Evolutionary conservation across 768 basidiomycete genomes (phyloP).

Genomic region (Termitomyces sp.): DNA sequence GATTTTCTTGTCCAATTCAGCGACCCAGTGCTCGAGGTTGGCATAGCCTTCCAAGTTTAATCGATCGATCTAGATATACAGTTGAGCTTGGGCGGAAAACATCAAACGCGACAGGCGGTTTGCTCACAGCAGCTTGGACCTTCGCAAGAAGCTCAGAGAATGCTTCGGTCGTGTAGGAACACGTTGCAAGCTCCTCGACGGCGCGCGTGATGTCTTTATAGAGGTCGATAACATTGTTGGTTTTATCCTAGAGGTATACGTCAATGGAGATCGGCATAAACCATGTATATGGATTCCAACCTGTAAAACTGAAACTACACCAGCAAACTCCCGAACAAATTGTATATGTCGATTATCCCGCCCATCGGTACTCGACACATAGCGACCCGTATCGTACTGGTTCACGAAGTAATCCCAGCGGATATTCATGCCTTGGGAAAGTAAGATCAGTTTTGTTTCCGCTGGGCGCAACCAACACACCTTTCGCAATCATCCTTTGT

Average conservation of each 20-base stretch:
- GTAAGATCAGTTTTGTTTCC: neutral
- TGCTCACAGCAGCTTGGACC: constrained; percentile 79
- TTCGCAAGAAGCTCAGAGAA: constrained; percentile 76
- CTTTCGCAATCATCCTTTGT: constrained; percentile 89
- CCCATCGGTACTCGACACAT: constrained; percentile 69
- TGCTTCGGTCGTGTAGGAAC: constrained; percentile 79
- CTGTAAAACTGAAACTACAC: constrained; percentile 88
- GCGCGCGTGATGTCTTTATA: constrained; percentile 82
- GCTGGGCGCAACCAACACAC: constrained; percentile 36
- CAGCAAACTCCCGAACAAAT: constrained; percentile 94
- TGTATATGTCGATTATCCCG: constrained; percentile 86
- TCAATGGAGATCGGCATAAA: neutral
- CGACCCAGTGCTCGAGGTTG: constrained; percentile 91
- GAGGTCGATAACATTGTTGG: constrained; percentile 88
- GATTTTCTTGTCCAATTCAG: constrained; percentile 78
- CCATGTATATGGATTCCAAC: constrained; percentile 28
- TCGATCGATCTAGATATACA: constrained; percentile 68
- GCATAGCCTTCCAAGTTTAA: constrained; percentile 95
- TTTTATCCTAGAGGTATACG: constrained; percentile 68
- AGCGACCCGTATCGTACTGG: constrained; percentile 83
- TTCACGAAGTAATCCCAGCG: constrained; percentile 98
- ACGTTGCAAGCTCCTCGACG: constrained; percentile 85
- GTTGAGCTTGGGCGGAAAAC: neutral
- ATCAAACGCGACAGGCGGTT: neutral
- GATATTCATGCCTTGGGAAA: constrained; percentile 79